A percentile compares a stretch with the other conserved stretches of the same genome.
Evolutionary conservation across 2,329 filamentous ascomycete species (phyloP).

Genomic region (Pleoardoris graminearum): DNA sequence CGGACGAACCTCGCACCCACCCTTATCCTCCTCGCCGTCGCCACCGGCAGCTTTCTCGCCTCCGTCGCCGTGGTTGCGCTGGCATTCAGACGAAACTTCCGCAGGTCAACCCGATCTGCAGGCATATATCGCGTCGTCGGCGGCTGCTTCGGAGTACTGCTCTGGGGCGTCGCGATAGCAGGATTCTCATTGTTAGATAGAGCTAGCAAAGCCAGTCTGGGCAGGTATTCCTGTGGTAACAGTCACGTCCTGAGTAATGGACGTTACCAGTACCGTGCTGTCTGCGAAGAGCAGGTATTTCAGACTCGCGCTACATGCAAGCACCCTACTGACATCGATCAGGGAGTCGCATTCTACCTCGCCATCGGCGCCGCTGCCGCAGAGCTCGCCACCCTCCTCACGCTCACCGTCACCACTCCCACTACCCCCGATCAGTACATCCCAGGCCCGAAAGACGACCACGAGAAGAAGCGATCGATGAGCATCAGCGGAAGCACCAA

Average conservation of each 20-base stretch:
- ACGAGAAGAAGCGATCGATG: conserved; percentile 18
- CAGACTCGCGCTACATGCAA: not conserved
- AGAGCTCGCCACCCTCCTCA: conserved; percentile 37
- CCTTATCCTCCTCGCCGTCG: conserved; percentile 39
- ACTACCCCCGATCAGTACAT: conserved; percentile 24
- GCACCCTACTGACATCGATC: conserved; percentile 19
- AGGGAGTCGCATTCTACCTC: conserved; percentile 44
- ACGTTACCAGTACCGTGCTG: conserved; percentile 42
- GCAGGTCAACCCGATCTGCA: conserved; percentile 39
- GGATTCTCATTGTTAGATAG: conserved; percentile 41
- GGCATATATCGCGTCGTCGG: conserved; percentile 41
- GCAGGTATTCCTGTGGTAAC: conserved; percentile 42
- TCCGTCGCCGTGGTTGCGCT: conserved; percentile 39
- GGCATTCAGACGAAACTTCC: conserved; percentile 39
- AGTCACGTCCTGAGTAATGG: conserved; percentile 41
- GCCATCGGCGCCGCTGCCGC: conserved; percentile 38
- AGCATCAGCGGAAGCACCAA: conserved; percentile 14
- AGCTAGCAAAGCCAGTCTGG: conserved; percentile 43
- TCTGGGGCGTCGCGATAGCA: conserved; percentile 38
- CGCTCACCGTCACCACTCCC: conserved; percentile 37
- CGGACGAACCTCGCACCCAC: conserved; percentile 43
- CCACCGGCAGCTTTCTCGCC: conserved; percentile 39
- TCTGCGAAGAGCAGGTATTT: conserved; percentile 44
- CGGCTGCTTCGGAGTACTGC: conserved; percentile 39
- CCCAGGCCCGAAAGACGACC: conserved; percentile 6